Evolutionary conservation across 192 early-diverging fungal species (phyloP), one percentile per base, ranked within the genome.

Genomic region (Hyaloraphidium curvatum): DNA sequence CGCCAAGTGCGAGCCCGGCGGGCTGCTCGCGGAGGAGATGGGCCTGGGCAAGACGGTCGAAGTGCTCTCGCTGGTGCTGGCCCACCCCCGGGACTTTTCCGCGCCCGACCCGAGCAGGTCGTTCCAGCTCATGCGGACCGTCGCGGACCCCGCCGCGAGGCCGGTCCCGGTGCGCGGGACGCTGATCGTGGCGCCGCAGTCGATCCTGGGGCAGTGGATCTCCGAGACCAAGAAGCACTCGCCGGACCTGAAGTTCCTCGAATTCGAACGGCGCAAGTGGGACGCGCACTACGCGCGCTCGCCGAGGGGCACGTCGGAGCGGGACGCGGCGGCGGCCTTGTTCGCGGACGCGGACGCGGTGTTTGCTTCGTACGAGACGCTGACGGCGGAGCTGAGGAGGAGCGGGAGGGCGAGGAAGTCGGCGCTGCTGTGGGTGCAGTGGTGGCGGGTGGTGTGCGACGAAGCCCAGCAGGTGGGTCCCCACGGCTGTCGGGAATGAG

Each of bases 401-500:
- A 48, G 17, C 11, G 9, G 14, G 23, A 25, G 43, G 17, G 11
- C 25, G 19, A 48, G 25, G 19, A 48, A 25, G 43, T 48, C 17
- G 19, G 43, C 43, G 43, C 43, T 48, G 7, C 23, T 48, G 7
- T 21, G 23, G 11, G 43, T 48, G 7, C 7, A 48, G 23, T 48
- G 43, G 43, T 48, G 43, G 43, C 5, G 43, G 23, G 43, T 48
- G 7, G n/a, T n/a, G n/a, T n/a, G n/a, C n/a, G n/a, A n/a, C n/a
- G n/a, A n/a, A n/a, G n/a, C n/a, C n/a, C n/a, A n/a, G n/a, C n/a
- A n/a, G n/a, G n/a, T n/a, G n/a, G n/a, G n/a, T n/a, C n/a, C n/a
- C n/a, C n/a, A n/a, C n/a, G n/a, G n/a, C n/a, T n/a, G n/a, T n/a
- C n/a, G n/a, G n/a, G n/a, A n/a, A n/a, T n/a, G n/a, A n/a, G n/a